Base-by-base conservation (phyloP, 495 filamentous ascomycete species). In the Neurospora tetraspora region DNA sequence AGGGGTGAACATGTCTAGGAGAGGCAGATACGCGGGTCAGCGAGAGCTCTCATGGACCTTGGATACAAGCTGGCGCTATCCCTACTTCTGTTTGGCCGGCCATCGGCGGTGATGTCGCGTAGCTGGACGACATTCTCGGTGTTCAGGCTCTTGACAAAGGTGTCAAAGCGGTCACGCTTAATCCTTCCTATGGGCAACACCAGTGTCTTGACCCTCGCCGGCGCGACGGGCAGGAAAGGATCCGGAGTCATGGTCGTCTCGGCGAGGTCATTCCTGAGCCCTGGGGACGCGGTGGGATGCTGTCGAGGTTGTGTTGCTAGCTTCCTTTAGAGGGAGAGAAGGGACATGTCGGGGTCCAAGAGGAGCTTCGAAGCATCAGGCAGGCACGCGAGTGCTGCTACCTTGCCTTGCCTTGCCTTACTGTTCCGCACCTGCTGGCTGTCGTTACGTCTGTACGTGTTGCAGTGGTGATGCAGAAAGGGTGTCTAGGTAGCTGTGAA, bases 1-100 rank as follows among this genome's bases (percentile, higher is more conserved):
- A 36, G 96, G 96, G 59, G 94, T 96, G 80, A 99, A 97, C 91
- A 97, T 94, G 77, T 94, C 94, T 97, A 78, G 37, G 73, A 74
- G 73, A 72, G 75, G 73, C 59, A 69, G 70, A 39, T 73, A 42
- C 69, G 75, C 68, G 71, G 73, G 78, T 85, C 73, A 86, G 81
- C 73, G 74, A 45, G 45, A 12, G 23, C 39, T 16, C 42, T 37
- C 20, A 53, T 39, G 37, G 37, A 14, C 14, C 12, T 36, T 36
- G 27, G 53, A 36, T 36, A 34, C 14, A 65, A 34, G 27, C 53
- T 34, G 53, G 14, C 7, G 6, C 42, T n/a, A 7, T 36, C 68
- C 91, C 77, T 90, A 97, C 93, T 96, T 86, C 93, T 89, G 82
- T 97, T 91, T 73, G 94, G 93, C 70, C 92, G 88, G 79, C 86